Percentiles rank a stretch among this genome's conserved stretches.
Conservation (phyloP, 108 stramenopile species). For the Nitzschia sp. region DNA sequence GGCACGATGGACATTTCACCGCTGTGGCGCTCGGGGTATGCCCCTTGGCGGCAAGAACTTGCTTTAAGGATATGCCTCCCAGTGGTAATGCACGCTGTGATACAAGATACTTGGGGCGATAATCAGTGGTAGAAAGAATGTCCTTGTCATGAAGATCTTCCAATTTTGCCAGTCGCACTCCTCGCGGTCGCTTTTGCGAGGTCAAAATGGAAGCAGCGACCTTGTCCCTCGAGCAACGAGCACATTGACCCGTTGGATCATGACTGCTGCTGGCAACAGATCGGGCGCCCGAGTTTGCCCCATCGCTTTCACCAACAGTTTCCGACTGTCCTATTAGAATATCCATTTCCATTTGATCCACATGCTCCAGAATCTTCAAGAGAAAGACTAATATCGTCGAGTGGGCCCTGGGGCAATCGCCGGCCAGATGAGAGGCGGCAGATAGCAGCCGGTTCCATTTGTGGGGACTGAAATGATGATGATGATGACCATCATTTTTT, state of each 20-base stretch:
- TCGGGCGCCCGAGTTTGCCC: no score
- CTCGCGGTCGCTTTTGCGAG: background rate
- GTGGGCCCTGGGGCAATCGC: background rate
- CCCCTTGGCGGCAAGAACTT: background rate
- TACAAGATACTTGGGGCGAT: constrained; percentile 8
- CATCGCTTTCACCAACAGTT: no score
- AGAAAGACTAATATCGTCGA: background rate
- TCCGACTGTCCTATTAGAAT: no score
- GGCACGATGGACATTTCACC: no score
- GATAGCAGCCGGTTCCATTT: constrained; percentile 7
- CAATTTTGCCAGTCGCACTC: background rate
- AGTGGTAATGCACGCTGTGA: background rate
- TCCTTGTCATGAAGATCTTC: constrained; percentile 4
- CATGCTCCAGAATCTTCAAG: background rate
- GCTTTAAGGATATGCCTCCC: background rate
- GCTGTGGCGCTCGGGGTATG: background rate
- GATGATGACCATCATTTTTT: no score
- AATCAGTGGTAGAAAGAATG: background rate
- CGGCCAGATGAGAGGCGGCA: background rate
- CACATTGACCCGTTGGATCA: background rate
- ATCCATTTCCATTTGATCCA: constrained; percentile 3
- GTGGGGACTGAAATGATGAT: background rate
- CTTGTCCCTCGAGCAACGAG: background rate
- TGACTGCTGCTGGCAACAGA: no score
- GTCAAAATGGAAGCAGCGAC: background rate